Conservation (phyloP, 495 filamentous ascomycete species). For the Pyrenula aspistea region DNA sequence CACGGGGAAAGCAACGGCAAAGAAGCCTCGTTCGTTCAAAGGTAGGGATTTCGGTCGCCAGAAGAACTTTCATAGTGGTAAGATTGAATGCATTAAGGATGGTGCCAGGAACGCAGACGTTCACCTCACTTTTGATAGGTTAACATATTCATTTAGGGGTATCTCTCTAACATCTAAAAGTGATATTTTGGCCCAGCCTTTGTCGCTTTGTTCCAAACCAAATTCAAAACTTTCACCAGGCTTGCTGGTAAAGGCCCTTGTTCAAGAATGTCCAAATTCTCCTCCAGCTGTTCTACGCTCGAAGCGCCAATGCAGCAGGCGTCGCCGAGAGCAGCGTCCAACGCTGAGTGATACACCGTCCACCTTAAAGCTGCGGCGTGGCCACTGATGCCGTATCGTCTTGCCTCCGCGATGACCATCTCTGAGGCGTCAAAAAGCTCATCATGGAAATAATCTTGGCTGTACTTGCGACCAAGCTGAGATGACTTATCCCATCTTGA, state of each 20-base stretch:
- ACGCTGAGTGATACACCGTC: slow-evolving; percentile 20
- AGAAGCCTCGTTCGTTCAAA: too few relatives aligned
- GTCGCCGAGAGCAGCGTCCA: slow-evolving; percentile 20
- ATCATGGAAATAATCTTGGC: neutral
- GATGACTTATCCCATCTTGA: slow-evolving; percentile 6
- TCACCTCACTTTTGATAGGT: too few relatives aligned
- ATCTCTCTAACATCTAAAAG: neutral
- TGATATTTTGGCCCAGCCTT: slow-evolving; percentile 1
- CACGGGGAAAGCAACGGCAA: too few relatives aligned
- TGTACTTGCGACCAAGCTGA: slow-evolving; percentile 1
- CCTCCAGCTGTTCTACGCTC: slow-evolving; percentile 18
- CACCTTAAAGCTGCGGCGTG: slow-evolving; percentile 28
- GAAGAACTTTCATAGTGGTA: too few relatives aligned
- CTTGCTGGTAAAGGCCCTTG: slow-evolving; percentile 26
- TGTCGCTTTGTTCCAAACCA: slow-evolving; percentile 2
- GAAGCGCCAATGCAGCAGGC: slow-evolving; percentile 30
- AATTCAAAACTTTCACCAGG: slow-evolving; percentile 16
- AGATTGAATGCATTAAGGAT: too few relatives aligned
- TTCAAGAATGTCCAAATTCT: slow-evolving; percentile 23
- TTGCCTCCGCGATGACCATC: slow-evolving; percentile 5
- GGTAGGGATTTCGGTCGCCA: too few relatives aligned
- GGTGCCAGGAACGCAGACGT: too few relatives aligned
- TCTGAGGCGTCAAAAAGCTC: neutral
- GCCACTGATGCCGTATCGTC: slow-evolving; percentile 16
- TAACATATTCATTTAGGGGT: too few relatives aligned